Evolutionary conservation across 495 filamentous ascomycete genomes (phyloP).

Genomic region (Podospora appendiculata): DNA sequence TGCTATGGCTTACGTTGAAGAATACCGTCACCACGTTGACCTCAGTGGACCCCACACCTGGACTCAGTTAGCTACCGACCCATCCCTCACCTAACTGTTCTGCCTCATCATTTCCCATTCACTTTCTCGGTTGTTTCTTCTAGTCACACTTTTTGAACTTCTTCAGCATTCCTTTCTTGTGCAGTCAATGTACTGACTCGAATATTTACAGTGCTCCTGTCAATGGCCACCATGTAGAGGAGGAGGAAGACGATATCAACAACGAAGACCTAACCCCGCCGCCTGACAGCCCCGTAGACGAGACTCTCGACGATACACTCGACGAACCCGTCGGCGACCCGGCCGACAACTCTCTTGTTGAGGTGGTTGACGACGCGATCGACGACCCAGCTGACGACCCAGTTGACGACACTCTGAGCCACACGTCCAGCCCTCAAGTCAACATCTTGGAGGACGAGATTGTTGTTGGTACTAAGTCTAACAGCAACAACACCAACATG

Average conservation of each 20-base stretch:
- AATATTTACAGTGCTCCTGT: neutral
- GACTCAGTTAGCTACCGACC: no score
- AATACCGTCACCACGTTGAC: no score
- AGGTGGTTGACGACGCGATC: neutral
- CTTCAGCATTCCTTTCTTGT: no score
- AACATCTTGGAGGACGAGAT: constrained; percentile 37
- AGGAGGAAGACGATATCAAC: constrained; percentile 17
- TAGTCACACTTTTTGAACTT: no score
- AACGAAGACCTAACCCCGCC: constrained; percentile 24
- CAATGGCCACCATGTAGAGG: constrained; percentile 7
- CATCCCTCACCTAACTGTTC: no score
- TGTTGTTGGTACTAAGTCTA: constrained; percentile 33
- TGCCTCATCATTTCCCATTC: no score
- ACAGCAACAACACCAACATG: constrained; percentile 17
- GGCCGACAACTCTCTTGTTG: neutral
- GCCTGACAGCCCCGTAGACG: constrained; percentile 13
- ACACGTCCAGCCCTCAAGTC: constrained; percentile 23
- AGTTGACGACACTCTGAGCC: constrained; percentile 13
- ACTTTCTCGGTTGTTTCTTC: no score
- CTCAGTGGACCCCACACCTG: no score
- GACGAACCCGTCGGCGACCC: neutral
- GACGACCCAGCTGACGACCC: constrained; percentile 1
- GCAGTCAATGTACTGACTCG: neutral
- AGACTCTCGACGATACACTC: neutral
- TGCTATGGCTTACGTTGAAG: no score